Percentiles rank a stretch among this genome's conserved stretches.
Conservation (phyloP, 1,139 yeast species). For the Saccharomyces pastorianus region DNA sequence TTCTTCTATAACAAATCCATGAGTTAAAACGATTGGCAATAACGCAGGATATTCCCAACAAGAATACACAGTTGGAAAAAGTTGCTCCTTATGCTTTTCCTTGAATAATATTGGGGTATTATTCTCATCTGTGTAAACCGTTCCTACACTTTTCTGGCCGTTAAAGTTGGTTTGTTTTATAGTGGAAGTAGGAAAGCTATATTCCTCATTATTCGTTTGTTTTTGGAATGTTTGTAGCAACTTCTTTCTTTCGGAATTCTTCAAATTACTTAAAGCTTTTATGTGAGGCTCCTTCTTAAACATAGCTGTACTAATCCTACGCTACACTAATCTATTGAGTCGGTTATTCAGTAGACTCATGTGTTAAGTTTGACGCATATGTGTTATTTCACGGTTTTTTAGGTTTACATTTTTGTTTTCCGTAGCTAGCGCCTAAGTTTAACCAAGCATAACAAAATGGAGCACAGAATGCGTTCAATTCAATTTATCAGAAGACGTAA, state of each 20-base stretch:
- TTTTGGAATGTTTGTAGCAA: conserved; percentile 42
- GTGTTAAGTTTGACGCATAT: background rate
- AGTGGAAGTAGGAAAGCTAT: conserved; percentile 47
- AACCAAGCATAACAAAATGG: background rate
- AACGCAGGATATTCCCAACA: conserved; percentile 63
- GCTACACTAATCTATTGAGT: background rate
- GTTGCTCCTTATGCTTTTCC: conserved; percentile 40
- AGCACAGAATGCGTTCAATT: background rate
- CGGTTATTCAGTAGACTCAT: background rate
- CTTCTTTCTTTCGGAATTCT: conserved; percentile 71
- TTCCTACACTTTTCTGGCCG: conserved; percentile 47
- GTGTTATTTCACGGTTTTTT: background rate
- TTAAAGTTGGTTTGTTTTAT: conserved; percentile 62
- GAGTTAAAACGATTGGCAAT: conserved; percentile 62
- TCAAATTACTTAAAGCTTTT: conserved; percentile 71
- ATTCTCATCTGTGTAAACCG: conserved; percentile 54
- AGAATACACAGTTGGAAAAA: conserved; percentile 67
- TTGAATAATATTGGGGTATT: conserved; percentile 71
- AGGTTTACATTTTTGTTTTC: background rate
- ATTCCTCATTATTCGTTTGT: conserved; percentile 42
- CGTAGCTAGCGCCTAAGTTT: background rate
- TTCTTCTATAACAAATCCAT: conserved; percentile 57
- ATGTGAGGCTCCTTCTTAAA: conserved; percentile 57
- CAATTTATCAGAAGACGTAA: background rate
- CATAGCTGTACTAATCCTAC: conserved; percentile 34